Percentiles rank a stretch among this genome's conserved stretches.
phyloP scores from a whole-genome alignment of 2,329 filamentous ascomycete genomes.

The Diaporthe longicolla region DNA sequence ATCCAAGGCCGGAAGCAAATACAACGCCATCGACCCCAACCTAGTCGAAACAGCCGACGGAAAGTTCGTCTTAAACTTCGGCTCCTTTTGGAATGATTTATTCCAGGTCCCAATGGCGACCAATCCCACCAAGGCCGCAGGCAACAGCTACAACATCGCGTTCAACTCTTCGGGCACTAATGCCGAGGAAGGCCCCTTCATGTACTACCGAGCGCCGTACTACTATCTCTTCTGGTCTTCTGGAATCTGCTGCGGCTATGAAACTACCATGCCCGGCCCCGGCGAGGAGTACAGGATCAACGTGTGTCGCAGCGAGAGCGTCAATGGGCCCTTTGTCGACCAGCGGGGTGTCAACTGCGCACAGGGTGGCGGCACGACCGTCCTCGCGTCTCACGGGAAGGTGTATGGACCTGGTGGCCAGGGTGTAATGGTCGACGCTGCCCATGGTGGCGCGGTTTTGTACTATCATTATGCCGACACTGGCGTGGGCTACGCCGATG shows the following conservation, averaged over 20 bases:
- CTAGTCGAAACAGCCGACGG: slow-evolving; percentile 58
- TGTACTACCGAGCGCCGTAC: slow-evolving; percentile 68
- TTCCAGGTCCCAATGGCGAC: slow-evolving; percentile 69
- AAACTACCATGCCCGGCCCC: slow-evolving; percentile 62
- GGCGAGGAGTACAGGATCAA: slow-evolving; percentile 77
- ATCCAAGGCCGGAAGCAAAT: slow-evolving; percentile 57
- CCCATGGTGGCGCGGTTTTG: slow-evolving; percentile 63
- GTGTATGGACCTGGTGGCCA: slow-evolving; percentile 76
- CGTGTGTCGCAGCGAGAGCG: slow-evolving; percentile 70
- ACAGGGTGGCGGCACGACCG: slow-evolving; percentile 68
- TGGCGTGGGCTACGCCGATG: slow-evolving; percentile 64
- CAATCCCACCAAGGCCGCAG: slow-evolving; percentile 49
- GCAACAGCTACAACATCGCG: slow-evolving; percentile 60
- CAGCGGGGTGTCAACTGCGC: slow-evolving; percentile 66
- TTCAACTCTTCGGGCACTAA: slow-evolving; percentile 66
- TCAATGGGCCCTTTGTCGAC: slow-evolving; percentile 71
- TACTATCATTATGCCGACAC: slow-evolving; percentile 76
- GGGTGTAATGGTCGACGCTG: slow-evolving; percentile 66
- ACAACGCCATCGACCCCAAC: slow-evolving; percentile 74
- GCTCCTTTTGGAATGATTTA: slow-evolving; percentile 77
- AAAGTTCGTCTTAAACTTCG: slow-evolving; percentile 70
- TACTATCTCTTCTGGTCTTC: slow-evolving; percentile 76
- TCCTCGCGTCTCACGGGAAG: slow-evolving; percentile 69
- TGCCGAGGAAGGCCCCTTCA: slow-evolving; percentile 69
- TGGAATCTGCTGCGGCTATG: slow-evolving; percentile 74